phyloP scores from a whole-genome alignment of 306 rosid genomes.

The Ziziphus jujuba region DNA sequence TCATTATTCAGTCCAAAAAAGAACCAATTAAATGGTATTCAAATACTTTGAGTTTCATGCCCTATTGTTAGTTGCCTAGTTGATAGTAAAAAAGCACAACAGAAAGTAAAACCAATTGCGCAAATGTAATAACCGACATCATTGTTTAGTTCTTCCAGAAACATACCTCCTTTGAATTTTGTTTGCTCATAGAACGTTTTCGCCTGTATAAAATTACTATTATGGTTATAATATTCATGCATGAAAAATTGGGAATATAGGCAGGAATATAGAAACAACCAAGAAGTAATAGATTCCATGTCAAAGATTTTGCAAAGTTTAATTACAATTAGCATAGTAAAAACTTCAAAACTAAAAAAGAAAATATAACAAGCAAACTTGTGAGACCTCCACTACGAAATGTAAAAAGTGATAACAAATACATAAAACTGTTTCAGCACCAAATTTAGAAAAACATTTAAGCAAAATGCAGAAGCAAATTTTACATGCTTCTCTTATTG shows the following conservation, averaged over 20 bases:
- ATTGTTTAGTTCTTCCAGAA: constrained; percentile 14
- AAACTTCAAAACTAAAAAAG: background rate
- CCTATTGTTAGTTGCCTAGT: no score
- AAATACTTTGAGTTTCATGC: no score
- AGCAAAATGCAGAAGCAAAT: background rate
- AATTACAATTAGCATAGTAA: background rate
- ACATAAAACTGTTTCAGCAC: background rate
- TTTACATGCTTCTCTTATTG: background rate
- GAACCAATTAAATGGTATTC: no score
- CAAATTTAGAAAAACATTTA: background rate
- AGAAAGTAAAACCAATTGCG: background rate
- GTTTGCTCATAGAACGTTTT: constrained; percentile 70
- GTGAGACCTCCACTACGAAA: background rate
- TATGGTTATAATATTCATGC: constrained; percentile 20
- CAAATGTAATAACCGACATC: constrained; percentile 1
- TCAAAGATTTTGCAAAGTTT: background rate
- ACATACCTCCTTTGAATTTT: constrained; percentile 84
- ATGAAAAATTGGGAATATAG: background rate
- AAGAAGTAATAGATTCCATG: background rate
- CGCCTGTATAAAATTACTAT: constrained; percentile 47
- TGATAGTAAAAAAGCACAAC: background rate
- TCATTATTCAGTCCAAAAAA: no score
- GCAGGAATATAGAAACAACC: background rate
- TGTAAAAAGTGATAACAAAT: no score
- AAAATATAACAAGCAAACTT: background rate